These are phyloP conservation scores for Pythium myriotylum DNA, from an alignment of 352 stramenopile species.

Conservation along the genomic window DNA sequence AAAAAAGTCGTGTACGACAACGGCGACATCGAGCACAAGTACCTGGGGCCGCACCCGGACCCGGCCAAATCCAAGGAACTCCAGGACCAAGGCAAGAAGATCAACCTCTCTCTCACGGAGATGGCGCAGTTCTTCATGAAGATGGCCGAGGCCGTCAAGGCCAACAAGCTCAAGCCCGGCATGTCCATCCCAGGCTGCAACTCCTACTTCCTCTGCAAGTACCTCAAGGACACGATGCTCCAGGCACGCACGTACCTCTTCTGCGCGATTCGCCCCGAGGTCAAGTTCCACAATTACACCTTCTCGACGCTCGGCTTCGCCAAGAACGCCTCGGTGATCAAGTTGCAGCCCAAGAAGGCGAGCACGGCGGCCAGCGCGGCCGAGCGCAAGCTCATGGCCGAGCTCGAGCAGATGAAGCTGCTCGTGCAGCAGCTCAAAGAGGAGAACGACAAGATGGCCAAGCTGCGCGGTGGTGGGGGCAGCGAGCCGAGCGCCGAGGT, in stretches of 20 bases:
- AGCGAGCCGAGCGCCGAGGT: constrained; percentile 46
- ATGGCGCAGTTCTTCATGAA: constrained; percentile 98
- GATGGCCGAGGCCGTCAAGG: constrained; percentile 93
- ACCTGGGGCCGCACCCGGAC: constrained; percentile 87
- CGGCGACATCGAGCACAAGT: constrained; percentile 93
- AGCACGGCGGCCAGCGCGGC: constrained; percentile 86
- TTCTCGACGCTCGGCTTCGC: constrained; percentile 95
- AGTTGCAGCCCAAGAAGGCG: constrained; percentile 95
- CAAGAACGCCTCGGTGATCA: constrained; percentile 94
- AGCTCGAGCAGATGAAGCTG: constrained; percentile 94
- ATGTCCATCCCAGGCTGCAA: constrained; percentile 94
- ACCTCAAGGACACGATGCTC: constrained; percentile 96
- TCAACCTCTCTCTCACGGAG: constrained; percentile 94
- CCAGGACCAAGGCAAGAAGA: constrained; percentile 96
- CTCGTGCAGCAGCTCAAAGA: constrained; percentile 81
- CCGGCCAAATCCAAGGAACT: constrained; percentile 93
- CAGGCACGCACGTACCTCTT: constrained; percentile 93
- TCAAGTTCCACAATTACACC: constrained; percentile 93
- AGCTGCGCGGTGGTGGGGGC: constrained; percentile 40
- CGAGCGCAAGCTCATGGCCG: constrained; percentile 93
- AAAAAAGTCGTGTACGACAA: constrained; percentile 92
- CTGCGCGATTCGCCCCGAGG: constrained; percentile 92
- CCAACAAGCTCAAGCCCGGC: constrained; percentile 94
- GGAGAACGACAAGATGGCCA: constrained; percentile 82
- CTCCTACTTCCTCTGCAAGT: constrained; percentile 96